These are phyloP conservation scores for Mrakia gelida DNA, from an alignment of 768 basidiomycete species.

Conservation along the genomic window DNA sequence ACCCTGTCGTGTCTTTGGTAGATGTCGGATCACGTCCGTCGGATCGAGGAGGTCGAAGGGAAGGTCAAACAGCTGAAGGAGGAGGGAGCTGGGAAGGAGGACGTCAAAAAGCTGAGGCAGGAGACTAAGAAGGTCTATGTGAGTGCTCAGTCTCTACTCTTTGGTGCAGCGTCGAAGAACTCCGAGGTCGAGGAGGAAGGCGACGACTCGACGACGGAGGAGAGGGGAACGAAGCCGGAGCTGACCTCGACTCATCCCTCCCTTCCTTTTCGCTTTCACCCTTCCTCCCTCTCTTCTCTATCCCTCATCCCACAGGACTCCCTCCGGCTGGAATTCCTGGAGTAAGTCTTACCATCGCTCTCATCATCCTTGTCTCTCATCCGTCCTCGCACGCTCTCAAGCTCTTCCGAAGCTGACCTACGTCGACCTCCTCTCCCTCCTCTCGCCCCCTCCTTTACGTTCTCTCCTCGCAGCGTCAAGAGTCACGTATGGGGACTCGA, in stretches of 20 bases:
- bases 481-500: slow-evolving; percentile 46
- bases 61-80: slow-evolving; percentile 71
- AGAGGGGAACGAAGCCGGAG: neutral
- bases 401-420: too few species aligned
- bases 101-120: slow-evolving; percentile 65
- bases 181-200: too few species aligned
- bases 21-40: slow-evolving; percentile 43
- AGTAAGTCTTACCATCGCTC: slow-evolving; percentile 24
- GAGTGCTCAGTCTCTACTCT: slow-evolving; percentile 28
- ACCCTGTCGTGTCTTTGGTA: slow-evolving; percentile 11
- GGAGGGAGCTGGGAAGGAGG: slow-evolving; percentile 69
- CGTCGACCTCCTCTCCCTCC: neutral
- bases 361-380: neutral
- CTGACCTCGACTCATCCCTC: neutral
- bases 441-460: neutral
- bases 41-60: slow-evolving; percentile 74
- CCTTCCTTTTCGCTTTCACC: neutral
- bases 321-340: slow-evolving; percentile 43
- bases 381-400: too few species aligned
- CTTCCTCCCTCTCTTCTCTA: neutral
- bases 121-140: slow-evolving; percentile 80
- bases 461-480: slow-evolving; percentile 32
- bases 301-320: slow-evolving; percentile 38
- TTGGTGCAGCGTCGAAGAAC: neutral
- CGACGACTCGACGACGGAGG: neutral